A percentile compares a stretch with the other conserved stretches of the same genome.
phyloP scores from a whole-genome alignment of 805 yeast genomes.

The Yarrowia divulgata region DNA sequence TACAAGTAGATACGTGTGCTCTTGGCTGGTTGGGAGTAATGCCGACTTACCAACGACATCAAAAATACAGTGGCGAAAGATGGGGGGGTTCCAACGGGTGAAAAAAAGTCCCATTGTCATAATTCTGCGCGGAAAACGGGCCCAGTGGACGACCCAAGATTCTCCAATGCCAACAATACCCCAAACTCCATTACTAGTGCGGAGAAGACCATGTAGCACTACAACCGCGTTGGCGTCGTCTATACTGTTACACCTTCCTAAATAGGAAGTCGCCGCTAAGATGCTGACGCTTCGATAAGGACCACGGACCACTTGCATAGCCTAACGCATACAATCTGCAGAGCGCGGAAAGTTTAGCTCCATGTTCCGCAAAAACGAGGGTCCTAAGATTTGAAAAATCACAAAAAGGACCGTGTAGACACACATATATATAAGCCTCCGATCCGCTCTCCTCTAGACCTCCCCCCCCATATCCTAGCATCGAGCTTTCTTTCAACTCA shows the following conservation, averaged over 20 bases:
- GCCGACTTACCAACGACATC: neutral
- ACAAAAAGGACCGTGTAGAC: neutral
- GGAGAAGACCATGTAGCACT: neutral
- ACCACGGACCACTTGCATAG: neutral
- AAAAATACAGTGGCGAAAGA: neutral
- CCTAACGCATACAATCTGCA: neutral
- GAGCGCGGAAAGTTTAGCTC: constrained; percentile 18
- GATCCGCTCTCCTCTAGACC: neutral
- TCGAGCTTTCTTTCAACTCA: neutral
- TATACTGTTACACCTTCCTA: constrained; percentile 31
- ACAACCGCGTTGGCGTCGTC: neutral
- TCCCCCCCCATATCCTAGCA: neutral
- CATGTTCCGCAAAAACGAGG: neutral
- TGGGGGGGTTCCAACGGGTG: neutral
- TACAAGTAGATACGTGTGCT: neutral
- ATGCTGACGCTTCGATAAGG: constrained; percentile 10
- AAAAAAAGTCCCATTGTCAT: neutral
- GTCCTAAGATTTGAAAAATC: constrained; percentile 12
- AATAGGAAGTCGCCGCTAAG: constrained; percentile 20
- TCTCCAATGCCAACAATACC: neutral
- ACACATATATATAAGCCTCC: neutral
- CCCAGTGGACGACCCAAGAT: neutral
- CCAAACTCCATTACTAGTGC: neutral
- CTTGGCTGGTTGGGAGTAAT: neutral
- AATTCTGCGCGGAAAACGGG: no score